Conservation (phyloP, 768 basidiomycete genomes). For the Rhodosporidiobolus odoratus region DNA sequence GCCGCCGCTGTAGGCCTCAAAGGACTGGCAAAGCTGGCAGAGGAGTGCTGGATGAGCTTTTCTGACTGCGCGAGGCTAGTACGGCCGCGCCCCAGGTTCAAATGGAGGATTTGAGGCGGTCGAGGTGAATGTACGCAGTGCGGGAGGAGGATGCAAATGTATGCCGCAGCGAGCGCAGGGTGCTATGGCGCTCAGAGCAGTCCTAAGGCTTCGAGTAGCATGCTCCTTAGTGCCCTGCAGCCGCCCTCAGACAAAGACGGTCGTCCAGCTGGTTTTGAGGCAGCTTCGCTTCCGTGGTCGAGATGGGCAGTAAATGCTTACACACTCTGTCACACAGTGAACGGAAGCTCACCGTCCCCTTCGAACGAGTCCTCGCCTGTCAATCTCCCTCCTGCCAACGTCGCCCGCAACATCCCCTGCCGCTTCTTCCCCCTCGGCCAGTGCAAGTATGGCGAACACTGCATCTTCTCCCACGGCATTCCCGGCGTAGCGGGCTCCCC, state of each 20-base stretch:
- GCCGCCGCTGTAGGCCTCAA: too few relatives aligned
- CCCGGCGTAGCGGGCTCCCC: slow-evolving; percentile 27
- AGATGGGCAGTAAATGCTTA: neutral
- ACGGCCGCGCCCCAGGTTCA: too few relatives aligned
- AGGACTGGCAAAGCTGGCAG: too few relatives aligned
- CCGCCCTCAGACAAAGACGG: neutral
- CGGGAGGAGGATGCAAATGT: too few relatives aligned
- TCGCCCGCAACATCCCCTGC: slow-evolving; percentile 40
- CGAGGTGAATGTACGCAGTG: too few relatives aligned
- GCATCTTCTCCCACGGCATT: slow-evolving; percentile 38
- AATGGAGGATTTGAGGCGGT: too few relatives aligned
- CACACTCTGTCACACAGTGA: neutral
- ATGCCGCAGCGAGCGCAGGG: too few relatives aligned
- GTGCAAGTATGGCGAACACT: slow-evolving; percentile 40
- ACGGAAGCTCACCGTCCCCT: neutral
- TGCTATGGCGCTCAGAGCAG: too few relatives aligned
- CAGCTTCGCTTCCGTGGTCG: neutral
- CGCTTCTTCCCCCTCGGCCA: slow-evolving; percentile 38
- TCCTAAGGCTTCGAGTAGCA: too few relatives aligned
- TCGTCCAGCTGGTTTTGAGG: neutral
- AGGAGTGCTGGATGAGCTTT: too few relatives aligned
- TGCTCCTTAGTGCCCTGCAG: too few relatives aligned
- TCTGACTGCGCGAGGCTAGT: too few relatives aligned
- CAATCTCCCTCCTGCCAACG: slow-evolving; percentile 37
- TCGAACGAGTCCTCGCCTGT: neutral